phyloP scores from a whole-genome alignment of 1,139 yeast genomes.

The Geotrichum phurueaensis region DNA sequence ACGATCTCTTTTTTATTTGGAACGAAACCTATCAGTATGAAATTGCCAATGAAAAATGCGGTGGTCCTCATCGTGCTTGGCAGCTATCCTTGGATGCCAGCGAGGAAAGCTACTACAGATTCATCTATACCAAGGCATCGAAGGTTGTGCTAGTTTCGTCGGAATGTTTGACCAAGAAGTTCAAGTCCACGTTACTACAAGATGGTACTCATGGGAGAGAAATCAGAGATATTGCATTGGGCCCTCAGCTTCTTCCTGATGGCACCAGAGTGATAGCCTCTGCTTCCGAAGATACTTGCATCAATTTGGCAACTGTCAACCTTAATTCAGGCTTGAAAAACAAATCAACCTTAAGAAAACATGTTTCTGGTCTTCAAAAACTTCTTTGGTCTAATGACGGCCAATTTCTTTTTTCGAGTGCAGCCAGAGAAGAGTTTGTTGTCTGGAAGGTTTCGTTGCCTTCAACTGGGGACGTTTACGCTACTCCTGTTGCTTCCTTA shows the following conservation, averaged over 20 bases:
- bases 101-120: constrained; percentile 31
- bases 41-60: constrained; percentile 67
- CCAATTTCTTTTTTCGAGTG: constrained; percentile 56
- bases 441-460: constrained; percentile 57
- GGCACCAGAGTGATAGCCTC: constrained; percentile 45
- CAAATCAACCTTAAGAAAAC: constrained; percentile 65
- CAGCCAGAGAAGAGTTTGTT: constrained; percentile 85
- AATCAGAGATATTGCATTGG: constrained; percentile 36
- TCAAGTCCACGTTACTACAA: constrained; percentile 33
- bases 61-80: constrained; percentile 91
- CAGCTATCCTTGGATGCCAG: constrained; percentile 36
- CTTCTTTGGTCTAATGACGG: constrained; percentile 52
- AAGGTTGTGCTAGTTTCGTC: constrained; percentile 16
- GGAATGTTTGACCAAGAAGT: constrained; percentile 24
- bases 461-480: constrained; percentile 21
- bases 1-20: constrained; percentile 72
- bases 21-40: constrained; percentile 76
- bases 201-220: constrained; percentile 90
- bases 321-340: constrained; percentile 41
- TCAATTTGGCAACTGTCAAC: constrained; percentile 50
- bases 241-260: constrained; percentile 25
- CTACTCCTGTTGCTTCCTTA: constrained; percentile 28
- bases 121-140: constrained; percentile 51
- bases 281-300: constrained; percentile 85
- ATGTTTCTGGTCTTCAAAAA: constrained; percentile 81